A percentile compares a stretch with the other conserved stretches of the same genome.
These are phyloP conservation scores for Paecilomyces niveus DNA, from an alignment of 2,329 filamentous ascomycete genomes.

Conservation along the genomic window DNA sequence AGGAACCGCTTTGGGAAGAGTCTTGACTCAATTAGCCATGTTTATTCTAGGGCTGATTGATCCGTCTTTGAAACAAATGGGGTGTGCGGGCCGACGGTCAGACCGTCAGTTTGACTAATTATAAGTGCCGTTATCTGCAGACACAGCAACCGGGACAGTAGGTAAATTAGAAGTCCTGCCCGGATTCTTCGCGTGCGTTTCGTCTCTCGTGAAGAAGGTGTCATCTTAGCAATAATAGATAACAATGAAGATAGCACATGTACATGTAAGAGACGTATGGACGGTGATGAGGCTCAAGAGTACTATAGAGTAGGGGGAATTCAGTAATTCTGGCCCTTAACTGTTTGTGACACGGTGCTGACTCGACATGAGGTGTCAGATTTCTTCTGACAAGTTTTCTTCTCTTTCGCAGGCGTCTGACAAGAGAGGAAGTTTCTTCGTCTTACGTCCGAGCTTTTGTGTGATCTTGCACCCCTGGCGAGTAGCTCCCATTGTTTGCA, in stretches of 20 bases:
- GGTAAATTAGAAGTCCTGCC: not conserved
- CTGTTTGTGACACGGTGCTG: not conserved
- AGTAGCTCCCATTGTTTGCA: not conserved
- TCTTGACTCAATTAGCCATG: not conserved
- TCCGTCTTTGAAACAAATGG: not conserved
- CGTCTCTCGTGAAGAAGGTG: not conserved
- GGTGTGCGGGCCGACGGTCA: not conserved
- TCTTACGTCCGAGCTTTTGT: not conserved
- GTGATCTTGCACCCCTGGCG: not conserved
- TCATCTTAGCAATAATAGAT: not conserved
- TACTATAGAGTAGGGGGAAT: not conserved
- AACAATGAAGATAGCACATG: too few relatives aligned
- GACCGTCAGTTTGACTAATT: not conserved
- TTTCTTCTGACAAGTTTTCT: not conserved
- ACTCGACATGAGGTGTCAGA: not conserved
- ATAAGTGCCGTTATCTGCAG: not conserved
- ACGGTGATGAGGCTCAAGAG: not conserved
- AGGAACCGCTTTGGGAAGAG: not conserved
- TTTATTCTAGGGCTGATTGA: not conserved
- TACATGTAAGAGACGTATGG: not conserved
- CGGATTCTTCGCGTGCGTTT: not conserved
- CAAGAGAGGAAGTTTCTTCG: not conserved
- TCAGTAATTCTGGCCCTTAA: not conserved
- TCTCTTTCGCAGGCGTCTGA: not conserved
- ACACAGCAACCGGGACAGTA: not conserved